Evolutionary conservation across 805 yeast species (phyloP).

Genomic region (Saturnispora besseyi): DNA sequence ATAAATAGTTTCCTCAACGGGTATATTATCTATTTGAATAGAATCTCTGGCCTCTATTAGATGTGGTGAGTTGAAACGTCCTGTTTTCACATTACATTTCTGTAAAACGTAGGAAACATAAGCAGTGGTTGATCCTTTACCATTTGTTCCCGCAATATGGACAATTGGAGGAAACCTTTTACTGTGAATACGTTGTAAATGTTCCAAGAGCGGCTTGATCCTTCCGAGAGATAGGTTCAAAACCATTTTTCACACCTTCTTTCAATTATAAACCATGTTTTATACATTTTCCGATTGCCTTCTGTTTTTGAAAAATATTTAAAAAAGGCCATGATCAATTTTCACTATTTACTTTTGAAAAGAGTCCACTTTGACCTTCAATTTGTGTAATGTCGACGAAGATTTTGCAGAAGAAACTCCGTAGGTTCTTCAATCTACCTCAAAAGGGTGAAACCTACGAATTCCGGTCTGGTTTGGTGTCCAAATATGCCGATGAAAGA

Average conservation of each 20-base stretch:
- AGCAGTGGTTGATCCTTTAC: slow-evolving; percentile 89
- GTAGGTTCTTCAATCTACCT: slow-evolving; percentile 50
- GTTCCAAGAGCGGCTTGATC: slow-evolving; percentile 1
- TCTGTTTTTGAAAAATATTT: too few species aligned
- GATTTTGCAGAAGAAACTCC: slow-evolving; percentile 40
- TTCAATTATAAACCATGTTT: too few species aligned
- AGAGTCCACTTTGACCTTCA: neutral
- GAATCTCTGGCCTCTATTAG: slow-evolving; percentile 65
- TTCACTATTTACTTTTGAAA: neutral
- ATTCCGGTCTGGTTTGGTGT: slow-evolving; percentile 79
- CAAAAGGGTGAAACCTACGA: slow-evolving; percentile 78
- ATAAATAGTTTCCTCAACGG: slow-evolving; percentile 43
- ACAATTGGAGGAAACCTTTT: slow-evolving; percentile 30
- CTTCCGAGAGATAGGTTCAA: slow-evolving; percentile 2
- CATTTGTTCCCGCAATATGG: slow-evolving; percentile 97
- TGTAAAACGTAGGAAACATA: slow-evolving; percentile 61
- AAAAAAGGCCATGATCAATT: neutral
- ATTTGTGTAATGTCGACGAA: slow-evolving; percentile 10
- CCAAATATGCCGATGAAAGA: slow-evolving; percentile 89
- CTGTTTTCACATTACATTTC: slow-evolving; percentile 41
- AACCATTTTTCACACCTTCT: neutral
- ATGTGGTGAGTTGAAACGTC: slow-evolving; percentile 89
- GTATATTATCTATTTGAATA: slow-evolving; percentile 52
- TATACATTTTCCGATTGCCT: too few species aligned
- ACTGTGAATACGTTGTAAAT: neutral